A percentile compares a stretch with the other conserved stretches of the same genome.
Conservation (phyloP, 345 rosid species). For the Populus pruinosa region DNA sequence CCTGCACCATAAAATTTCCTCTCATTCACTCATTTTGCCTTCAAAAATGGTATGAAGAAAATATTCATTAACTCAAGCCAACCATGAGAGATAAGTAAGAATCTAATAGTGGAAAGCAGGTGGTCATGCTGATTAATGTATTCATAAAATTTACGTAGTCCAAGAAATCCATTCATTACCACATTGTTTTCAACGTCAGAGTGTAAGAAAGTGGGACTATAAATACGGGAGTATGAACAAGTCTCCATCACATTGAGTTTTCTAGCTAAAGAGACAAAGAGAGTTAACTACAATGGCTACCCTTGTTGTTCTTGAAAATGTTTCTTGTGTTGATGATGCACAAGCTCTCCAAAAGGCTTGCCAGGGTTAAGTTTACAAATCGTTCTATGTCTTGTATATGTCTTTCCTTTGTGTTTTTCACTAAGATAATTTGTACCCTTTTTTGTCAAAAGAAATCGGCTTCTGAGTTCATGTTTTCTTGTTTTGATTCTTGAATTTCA, state of each 20-base stretch:
- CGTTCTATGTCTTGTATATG: background rate
- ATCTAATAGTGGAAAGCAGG: background rate
- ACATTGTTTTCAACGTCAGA: background rate
- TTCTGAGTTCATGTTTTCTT: too few species aligned
- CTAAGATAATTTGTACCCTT: too few species aligned
- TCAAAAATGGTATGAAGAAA: too few species aligned
- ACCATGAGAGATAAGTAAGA: too few species aligned
- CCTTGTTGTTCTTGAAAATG: constrained; percentile 31
- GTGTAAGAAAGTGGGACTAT: background rate
- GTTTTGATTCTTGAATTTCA: too few species aligned
- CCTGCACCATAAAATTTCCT: too few species aligned
- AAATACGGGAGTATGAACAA: background rate
- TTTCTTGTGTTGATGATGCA: constrained; percentile 42
- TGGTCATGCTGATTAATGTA: background rate
- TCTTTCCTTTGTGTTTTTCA: background rate
- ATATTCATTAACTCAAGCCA: too few species aligned
- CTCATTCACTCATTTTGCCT: too few species aligned
- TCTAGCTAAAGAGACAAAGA: background rate
- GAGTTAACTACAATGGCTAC: constrained; percentile 31
- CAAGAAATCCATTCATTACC: background rate
- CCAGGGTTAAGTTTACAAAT: constrained; percentile 22
- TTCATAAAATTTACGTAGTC: too few species aligned
- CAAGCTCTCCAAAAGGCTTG: constrained; percentile 39
- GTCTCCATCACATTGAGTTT: background rate
- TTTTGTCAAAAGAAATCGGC: too few species aligned